Base-by-base conservation (phyloP, 1,284 basidiomycete genomes). In the Cryptococcus sp. region DNA sequence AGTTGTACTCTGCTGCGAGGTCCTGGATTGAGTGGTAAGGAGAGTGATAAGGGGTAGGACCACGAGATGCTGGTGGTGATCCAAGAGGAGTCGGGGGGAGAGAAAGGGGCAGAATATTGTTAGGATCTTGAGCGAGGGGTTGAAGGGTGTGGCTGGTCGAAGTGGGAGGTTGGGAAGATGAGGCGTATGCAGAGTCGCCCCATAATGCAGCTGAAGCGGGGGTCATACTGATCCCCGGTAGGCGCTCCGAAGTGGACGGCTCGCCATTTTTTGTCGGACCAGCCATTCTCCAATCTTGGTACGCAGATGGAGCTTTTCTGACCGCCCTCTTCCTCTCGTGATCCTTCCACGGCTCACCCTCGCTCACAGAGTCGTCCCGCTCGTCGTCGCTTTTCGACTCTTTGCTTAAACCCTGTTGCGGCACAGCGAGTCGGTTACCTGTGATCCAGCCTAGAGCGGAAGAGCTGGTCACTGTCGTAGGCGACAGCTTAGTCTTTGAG, bases 81-180 rank as follows among this genome's bases (percentile, higher is more conserved):
- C 52, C 54, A 40, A 57, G 56, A 13, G 69, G 69, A 6, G 67
- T 56, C 13, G 57, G 46, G 6, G 68, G 59, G 10, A 66, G 40
- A 2, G 67, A 68, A n/a, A 71, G 61, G 15, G 69, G 69, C 5
- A 71, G 48, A 39, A 71, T 66, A 56, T 71, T 67, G 52, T 65
- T 47, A 5, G 67, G 69, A 39, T 70, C 69, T 48, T 55, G 53
- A 7, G 67, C 63, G 5, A 70, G 54, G 16, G 69, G 61, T n/a
- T 57, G 47, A 7, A 67, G 51, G 7, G 54, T 8, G 47, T 25
- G n/a, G 38, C 20, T 50, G 49, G 47, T 22, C 39, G 47, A 41
- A n/a, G 51, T 48, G 52, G 46, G 15, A 47, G 47, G 50, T 19
- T 49, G 40, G 15, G 58, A 59, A 5, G 52, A 20, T n/a, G 54